phyloP scores from a whole-genome alignment of 768 basidiomycete genomes.

The Cytidiella melzeri region DNA sequence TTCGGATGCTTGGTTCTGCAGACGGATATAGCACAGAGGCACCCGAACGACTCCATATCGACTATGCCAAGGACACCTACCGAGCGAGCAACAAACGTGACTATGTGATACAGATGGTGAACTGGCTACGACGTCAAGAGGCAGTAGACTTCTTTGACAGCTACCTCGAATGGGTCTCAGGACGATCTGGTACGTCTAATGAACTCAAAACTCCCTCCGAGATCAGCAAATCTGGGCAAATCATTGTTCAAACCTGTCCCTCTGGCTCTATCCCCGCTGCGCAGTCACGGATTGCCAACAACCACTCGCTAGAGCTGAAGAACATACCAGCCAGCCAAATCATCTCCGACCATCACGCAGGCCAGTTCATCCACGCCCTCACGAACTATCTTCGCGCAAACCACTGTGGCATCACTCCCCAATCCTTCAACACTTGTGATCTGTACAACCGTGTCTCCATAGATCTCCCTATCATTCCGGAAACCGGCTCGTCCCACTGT shows the following conservation, averaged over 20 bases:
- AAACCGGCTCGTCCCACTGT: neutral
- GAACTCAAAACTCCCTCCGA: neutral
- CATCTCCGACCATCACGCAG: neutral
- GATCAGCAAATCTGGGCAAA: neutral
- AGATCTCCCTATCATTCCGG: neutral
- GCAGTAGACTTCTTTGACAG: conserved; percentile 23
- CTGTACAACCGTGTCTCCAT: neutral
- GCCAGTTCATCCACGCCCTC: neutral
- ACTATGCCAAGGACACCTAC: conserved; percentile 31
- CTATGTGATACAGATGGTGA: conserved; percentile 32
- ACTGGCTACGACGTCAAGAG: conserved; percentile 31
- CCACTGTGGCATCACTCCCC: neutral
- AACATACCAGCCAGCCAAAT: neutral
- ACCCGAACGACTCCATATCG: conserved; percentile 34
- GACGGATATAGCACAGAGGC: conserved; percentile 26
- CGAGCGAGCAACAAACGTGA: conserved; percentile 18
- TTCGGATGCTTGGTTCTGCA: conserved; percentile 10
- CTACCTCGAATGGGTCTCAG: conserved; percentile 19
- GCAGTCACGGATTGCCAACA: neutral
- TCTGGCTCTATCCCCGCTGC: neutral
- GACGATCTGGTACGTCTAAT: neutral
- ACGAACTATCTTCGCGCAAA: neutral
- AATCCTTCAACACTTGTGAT: neutral
- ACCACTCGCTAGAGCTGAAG: neutral
- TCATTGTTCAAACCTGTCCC: neutral